These are phyloP conservation scores for Phytophthora boehmeriae DNA, from an alignment of 352 stramenopile genomes.

Conservation along the genomic window DNA sequence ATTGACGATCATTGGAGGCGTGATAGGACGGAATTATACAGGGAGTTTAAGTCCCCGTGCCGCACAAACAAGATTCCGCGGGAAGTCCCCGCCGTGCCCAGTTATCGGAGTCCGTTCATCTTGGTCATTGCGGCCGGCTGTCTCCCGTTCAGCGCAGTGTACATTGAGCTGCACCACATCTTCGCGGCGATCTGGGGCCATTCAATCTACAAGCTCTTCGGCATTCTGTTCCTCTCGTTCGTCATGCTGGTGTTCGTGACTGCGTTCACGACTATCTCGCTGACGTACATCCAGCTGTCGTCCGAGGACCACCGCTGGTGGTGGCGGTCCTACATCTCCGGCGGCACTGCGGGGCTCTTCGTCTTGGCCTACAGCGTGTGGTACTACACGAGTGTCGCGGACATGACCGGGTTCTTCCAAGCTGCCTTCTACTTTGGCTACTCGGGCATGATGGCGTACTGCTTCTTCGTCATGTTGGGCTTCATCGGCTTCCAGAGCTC, in stretches of 20 bases:
- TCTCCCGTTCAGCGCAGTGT: conserved; percentile 97
- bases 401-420: conserved; percentile 96
- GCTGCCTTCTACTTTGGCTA: conserved; percentile 98
- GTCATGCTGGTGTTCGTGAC: conserved; percentile 96
- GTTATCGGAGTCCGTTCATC: conserved; percentile 83
- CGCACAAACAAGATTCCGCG: conserved; percentile 96
- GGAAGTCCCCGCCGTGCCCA: conserved; percentile 92
- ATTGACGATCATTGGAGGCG: conserved; percentile 94
- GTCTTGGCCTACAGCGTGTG: conserved; percentile 97
- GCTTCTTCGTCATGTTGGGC: conserved; percentile 97
- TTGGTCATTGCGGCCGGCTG: conserved; percentile 95
- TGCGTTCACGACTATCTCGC: conserved; percentile 96
- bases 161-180: conserved; percentile 99
- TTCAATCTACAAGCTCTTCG: conserved; percentile 98
- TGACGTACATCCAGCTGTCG: conserved; percentile 98
- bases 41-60: conserved; percentile 93
- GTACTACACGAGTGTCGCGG: conserved; percentile 94
- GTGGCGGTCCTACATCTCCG: conserved; percentile 96
- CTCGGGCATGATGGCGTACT: conserved; percentile 96
- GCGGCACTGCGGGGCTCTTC: conserved; percentile 95
- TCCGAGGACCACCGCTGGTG: conserved; percentile 97
- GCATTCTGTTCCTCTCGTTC: conserved; percentile 96
- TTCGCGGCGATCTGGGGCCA: conserved; percentile 98
- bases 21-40: conserved; percentile 93
- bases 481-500: conserved; percentile 96